Evolutionary conservation across 257 asterid species (phyloP), one percentile per base, ranked within the genome.

Genomic region (Misopates orontium): DNA sequence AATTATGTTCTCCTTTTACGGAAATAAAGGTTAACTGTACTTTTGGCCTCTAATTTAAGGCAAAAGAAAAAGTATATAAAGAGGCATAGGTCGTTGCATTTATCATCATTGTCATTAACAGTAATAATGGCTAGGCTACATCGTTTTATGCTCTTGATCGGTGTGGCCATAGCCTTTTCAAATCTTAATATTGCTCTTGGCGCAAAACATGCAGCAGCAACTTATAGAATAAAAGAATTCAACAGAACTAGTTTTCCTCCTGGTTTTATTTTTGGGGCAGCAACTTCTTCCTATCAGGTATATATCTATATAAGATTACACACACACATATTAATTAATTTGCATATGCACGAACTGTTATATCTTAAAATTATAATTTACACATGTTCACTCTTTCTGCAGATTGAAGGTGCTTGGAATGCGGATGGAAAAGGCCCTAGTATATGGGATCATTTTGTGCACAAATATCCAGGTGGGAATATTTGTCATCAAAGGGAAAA

Each of bases 391-490:
- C 60, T 61, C 44, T 16, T 57, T 31, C 32, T 7, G 19, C 63
- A 78, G 83, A 44, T 70, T 56, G 83, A 78, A 73, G 83, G 83
- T 17, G 83, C 69, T 2, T 69, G 77, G 70, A 70, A 65, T 28
- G 58, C 40, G 48, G 75, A 78, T 50, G 82, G 82, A 1, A 78
- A 70, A 70, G 77, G 80, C 15, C 73, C 71, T 16, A 78, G 75
- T 44, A 78, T 62, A 1, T 78, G 83, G 83, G 83, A 78, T 32
- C 21, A 55, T 39, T 78, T 50, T 50, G 68, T 79, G 0, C 75
- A 71, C 19, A 71, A 18, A 40, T 60, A 62, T 50, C 75, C 83
- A 23, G 77, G 83, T 78, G 23, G 22, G 8, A 3, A 41, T 47
- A 60, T 21, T 16, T n/a, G n/a, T n/a, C n/a, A n/a, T n/a, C n/a